Conservation (phyloP, 73 alveolate genomes). For the Paraurostyla sp. region DNA sequence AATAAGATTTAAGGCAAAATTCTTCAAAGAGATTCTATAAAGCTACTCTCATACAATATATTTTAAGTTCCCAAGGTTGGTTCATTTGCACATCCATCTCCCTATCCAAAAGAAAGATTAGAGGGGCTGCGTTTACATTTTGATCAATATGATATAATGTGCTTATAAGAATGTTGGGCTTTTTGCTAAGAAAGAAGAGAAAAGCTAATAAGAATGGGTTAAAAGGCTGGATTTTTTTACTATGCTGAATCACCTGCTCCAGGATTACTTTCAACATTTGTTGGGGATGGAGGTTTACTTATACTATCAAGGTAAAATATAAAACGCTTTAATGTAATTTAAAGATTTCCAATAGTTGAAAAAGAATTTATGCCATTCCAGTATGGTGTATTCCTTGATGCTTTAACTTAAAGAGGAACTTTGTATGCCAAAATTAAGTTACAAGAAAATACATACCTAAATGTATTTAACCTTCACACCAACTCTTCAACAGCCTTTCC, state of each 20-base stretch:
- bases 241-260: conserved; percentile 20
- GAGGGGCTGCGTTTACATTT: background rate
- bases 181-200: conserved; percentile 35
- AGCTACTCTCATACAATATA: background rate
- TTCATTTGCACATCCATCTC: background rate
- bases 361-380: background rate
- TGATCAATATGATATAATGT: background rate
- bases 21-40: background rate
- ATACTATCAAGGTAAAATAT: background rate
- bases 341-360: conserved; percentile 8
- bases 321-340: background rate
- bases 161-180: conserved; percentile 30
- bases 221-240: conserved; percentile 17
- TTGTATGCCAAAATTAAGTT: conserved; percentile 5
- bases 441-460: background rate
- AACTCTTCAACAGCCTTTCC: conserved; percentile 28
- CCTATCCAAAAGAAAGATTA: conserved; percentile 7
- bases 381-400: conserved; percentile 26
- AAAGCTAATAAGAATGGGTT: background rate
- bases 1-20: background rate
- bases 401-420: conserved; percentile 1
- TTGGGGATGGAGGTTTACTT: conserved; percentile 32
- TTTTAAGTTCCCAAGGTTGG: conserved; percentile 23
- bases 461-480: background rate
- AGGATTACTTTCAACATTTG: background rate